phyloP scores from a whole-genome alignment of 768 basidiomycete genomes.

The Amylocystis lapponica region DNA sequence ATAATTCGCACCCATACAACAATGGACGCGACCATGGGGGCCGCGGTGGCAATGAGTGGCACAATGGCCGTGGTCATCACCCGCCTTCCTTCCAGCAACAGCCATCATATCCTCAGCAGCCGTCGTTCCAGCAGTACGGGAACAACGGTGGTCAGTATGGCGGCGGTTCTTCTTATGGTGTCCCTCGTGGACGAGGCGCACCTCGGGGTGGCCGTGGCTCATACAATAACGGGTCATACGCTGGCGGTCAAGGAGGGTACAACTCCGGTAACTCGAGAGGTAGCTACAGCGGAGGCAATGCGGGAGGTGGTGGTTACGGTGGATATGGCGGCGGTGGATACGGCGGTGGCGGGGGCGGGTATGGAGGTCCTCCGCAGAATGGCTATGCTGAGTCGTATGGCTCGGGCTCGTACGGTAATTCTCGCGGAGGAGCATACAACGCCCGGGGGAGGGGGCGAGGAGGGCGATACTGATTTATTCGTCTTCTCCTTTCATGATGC shows the following conservation, averaged over 20 bases:
- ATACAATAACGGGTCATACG: no score
- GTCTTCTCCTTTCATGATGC: no score
- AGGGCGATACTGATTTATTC: constrained; percentile 32
- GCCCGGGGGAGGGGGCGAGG: constrained; percentile 46
- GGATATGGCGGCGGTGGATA: constrained; percentile 24
- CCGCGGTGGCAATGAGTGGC: constrained; percentile 9
- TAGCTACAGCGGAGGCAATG: constrained; percentile 25
- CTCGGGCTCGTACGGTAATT: constrained; percentile 9
- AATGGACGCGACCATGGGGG: constrained; percentile 14
- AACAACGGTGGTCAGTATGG: constrained; percentile 10
- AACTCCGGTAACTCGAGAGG: constrained; percentile 6
- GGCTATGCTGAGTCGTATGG: constrained; percentile 14
- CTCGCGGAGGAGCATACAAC: constrained; percentile 17
- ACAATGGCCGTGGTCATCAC: neutral
- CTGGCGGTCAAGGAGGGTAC: constrained; percentile 6
- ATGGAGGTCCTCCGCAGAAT: constrained; percentile 12
- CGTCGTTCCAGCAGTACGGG: no score
- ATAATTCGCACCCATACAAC: constrained; percentile 9
- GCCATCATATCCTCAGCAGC: constrained; percentile 3
- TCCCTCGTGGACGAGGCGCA: constrained; percentile 17
- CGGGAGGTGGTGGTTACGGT: constrained; percentile 25
- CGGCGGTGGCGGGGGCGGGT: constrained; percentile 28
- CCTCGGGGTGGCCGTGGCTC: constrained; percentile 4
- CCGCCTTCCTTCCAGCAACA: no score
- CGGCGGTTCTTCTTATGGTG: constrained; percentile 9